These are phyloP conservation scores for Panicum hallii DNA, from an alignment of 202 grass and related monocot genomes.

Conservation along the genomic window DNA sequence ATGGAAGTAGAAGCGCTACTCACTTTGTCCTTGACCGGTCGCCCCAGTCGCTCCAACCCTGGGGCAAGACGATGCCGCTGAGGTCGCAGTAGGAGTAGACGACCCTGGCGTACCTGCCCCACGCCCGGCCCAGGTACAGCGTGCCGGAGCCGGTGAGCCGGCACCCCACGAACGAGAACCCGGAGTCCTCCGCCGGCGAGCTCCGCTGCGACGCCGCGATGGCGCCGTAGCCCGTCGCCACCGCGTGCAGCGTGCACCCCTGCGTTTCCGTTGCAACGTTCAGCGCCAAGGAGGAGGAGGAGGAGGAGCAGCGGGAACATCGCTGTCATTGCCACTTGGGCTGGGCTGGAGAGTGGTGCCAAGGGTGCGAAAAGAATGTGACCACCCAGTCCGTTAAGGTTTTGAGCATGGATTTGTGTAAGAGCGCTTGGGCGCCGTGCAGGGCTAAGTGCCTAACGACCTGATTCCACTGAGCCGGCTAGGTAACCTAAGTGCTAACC, in stretches of 20 bases:
- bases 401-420: conserved; percentile 43
- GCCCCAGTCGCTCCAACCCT: conserved; percentile 93
- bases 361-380: conserved; percentile 9
- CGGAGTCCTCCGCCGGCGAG: conserved; percentile 69
- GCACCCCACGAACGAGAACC: conserved; percentile 86
- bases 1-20: neutral
- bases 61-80: conserved; percentile 75
- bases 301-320: neutral
- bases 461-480: conserved; percentile 39
- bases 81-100: conserved; percentile 84
- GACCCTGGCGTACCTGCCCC: conserved; percentile 79
- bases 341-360: conserved; percentile 15
- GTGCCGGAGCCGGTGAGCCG: conserved; percentile 79
- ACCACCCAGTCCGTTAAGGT: conserved; percentile 20
- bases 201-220: conserved; percentile 93
- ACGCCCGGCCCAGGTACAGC: conserved; percentile 83
- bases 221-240: conserved; percentile 85
- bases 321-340: neutral
- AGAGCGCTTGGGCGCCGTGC: conserved; percentile 25
- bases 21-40: conserved; percentile 79
- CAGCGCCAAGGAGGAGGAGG: neutral
- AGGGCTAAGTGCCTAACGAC: conserved; percentile 34
- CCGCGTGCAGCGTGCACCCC: conserved; percentile 76
- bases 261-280: conserved; percentile 24
- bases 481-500: conserved; percentile 27